phyloP scores from a whole-genome alignment of 2,329 filamentous ascomycete species.

The Rhinocladiella similis region DNA sequence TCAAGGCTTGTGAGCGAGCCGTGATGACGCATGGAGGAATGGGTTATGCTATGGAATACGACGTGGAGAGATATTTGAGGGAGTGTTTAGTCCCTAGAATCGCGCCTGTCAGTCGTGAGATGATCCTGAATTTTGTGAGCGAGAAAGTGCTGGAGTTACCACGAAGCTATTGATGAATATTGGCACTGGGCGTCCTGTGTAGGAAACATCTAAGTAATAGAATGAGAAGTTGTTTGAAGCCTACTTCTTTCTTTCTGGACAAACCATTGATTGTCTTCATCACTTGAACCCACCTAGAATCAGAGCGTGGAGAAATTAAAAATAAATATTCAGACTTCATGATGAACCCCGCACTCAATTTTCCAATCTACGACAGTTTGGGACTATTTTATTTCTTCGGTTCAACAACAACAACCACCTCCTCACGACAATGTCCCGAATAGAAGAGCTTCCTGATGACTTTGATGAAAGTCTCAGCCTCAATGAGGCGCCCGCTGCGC shows the following conservation, averaged over 20 bases:
- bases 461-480: constrained; percentile 49
- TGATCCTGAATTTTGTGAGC: constrained; percentile 49
- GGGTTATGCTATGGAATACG: constrained; percentile 64
- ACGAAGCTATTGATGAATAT: constrained; percentile 41
- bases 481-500: constrained; percentile 35
- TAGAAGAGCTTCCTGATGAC: constrained; percentile 53
- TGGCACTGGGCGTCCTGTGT: too few species aligned
- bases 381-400: too few species aligned
- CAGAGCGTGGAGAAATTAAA: background rate
- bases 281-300: too few species aligned
- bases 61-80: constrained; percentile 62
- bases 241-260: too few species aligned
- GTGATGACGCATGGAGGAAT: constrained; percentile 61
- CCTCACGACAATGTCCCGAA: constrained; percentile 32
- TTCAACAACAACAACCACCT: too few species aligned
- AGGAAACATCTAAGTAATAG: too few species aligned
- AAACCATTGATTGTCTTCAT: too few species aligned
- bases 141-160: constrained; percentile 47
- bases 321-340: background rate
- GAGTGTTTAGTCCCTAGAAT: constrained; percentile 62
- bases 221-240: too few species aligned
- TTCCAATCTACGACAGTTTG: background rate
- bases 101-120: constrained; percentile 58
- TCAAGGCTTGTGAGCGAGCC: constrained; percentile 60
- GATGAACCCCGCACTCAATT: constrained; percentile 1